Conservation (phyloP, 2,329 filamentous ascomycete genomes). For the Fonsecaea monophora region DNA sequence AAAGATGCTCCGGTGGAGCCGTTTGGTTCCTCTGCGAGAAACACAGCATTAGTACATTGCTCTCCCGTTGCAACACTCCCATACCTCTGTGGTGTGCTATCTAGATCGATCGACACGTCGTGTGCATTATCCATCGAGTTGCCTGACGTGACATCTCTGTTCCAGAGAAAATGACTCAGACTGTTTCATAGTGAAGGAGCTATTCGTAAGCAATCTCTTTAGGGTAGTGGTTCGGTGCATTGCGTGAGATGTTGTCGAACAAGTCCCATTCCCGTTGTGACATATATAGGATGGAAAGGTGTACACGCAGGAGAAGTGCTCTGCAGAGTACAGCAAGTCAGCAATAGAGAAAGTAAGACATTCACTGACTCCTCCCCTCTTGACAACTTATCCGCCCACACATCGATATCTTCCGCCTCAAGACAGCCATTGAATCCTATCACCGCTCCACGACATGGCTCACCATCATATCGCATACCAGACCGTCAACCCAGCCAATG, state of each 20-base stretch:
- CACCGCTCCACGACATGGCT: neutral
- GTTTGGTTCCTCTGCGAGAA: neutral
- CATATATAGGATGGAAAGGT: neutral
- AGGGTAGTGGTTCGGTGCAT: too few relatives aligned
- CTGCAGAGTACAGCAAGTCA: neutral
- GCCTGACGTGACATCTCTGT: constrained; percentile 5
- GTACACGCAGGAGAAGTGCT: neutral
- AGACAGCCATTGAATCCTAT: neutral
- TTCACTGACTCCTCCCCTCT: neutral
- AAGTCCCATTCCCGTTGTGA: neutral
- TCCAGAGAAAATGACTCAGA: neutral
- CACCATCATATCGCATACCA: neutral
- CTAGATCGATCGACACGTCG: neutral
- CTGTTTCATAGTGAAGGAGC: neutral
- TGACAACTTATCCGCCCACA: neutral
- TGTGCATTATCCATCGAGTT: neutral
- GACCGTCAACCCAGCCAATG: constrained; percentile 13
- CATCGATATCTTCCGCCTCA: neutral
- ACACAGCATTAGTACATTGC: neutral
- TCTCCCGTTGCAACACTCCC: neutral
- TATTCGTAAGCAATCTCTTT: neutral
- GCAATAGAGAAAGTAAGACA: neutral
- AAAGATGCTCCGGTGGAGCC: neutral
- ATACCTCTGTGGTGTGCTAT: neutral
- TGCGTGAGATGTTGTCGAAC: neutral